Evolutionary conservation across 2,329 filamentous ascomycete species (phyloP).

Genomic region (Cladosporium sphaerospermum): DNA sequence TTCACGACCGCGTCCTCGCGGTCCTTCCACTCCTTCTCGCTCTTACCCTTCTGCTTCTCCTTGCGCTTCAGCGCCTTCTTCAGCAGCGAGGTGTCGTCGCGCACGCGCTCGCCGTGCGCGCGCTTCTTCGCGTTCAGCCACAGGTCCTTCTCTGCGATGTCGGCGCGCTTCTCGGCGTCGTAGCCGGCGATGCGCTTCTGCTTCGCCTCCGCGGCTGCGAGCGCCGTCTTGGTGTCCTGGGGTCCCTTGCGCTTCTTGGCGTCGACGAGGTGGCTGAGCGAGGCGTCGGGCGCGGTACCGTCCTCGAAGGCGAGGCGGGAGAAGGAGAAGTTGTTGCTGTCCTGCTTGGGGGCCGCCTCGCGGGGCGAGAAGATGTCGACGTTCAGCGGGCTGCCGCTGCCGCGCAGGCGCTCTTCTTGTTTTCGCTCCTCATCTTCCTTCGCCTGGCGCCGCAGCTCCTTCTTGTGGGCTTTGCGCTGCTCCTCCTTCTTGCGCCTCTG

Average conservation of each 20-base stretch:
- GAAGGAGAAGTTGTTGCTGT: conserved; percentile 72
- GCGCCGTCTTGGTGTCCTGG: conserved; percentile 75
- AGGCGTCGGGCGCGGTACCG: conserved; percentile 70
- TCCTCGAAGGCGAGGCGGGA: conserved; percentile 87
- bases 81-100: conserved; percentile 76
- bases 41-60: conserved; percentile 84
- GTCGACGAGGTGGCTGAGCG: conserved; percentile 53
- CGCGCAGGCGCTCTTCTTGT: conserved; percentile 50
- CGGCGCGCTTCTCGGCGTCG: conserved; percentile 72
- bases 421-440: conserved; percentile 70
- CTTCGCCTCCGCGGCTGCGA: conserved; percentile 82
- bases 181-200: conserved; percentile 70
- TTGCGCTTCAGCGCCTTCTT: conserved; percentile 96
- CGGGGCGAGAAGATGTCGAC: conserved; percentile 43
- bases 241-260: conserved; percentile 73
- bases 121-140: conserved; percentile 89
- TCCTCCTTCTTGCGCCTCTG: conserved; percentile 80
- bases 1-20: conserved; percentile 40
- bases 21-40: conserved; percentile 71
- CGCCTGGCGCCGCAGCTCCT: conserved; percentile 69
- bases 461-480: conserved; percentile 80
- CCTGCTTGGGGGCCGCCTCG: conserved; percentile 37
- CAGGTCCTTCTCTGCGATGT: conserved; percentile 86
- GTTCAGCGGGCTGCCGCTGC: conserved; percentile 52
- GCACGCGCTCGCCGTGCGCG: conserved; percentile 81